Base-by-base conservation (phyloP, 2,329 filamentous ascomycete genomes). In the Trichoderma sp. region DNA sequence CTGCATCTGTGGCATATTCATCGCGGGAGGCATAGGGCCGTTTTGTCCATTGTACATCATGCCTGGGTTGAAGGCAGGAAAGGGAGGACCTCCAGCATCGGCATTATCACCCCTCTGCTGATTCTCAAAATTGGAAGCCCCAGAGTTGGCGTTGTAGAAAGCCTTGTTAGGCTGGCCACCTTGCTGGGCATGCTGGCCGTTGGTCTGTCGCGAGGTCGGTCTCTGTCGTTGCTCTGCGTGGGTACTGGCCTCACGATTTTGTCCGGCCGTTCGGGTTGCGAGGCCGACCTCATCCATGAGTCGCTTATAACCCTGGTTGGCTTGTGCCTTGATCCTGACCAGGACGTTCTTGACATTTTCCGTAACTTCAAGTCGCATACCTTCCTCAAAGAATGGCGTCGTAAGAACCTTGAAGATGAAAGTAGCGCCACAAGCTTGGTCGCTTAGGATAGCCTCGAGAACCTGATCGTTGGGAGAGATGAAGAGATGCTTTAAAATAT, bases 331-430 rank as follows among this genome's bases (percentile, higher is more conserved):
- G 80, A 98, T 91, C 75, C 92, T 91, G 40, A 95, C 82, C 40
- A 99, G 86, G 49, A 98, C 94, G 75, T 89, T 93, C 77, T 95
- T 93, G 63, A 99, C 93, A 70, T 94, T 97, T 76, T 97, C 93
- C 5, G 97, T 89, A 27, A 97, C 94, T 75, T 97, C 92, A 57
- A 87, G 84, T 59, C 96, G 91, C 77, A 97, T 94, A 64, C 85
- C 89, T 78, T 99, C 96, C 73, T 99, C 96, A 72, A 98, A 94
- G 86, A 97, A 98, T 0, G 96, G 96, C 8, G 94, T 98, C 0
- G 96, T 98, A 68, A 99, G 85, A 40, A 98, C 94, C 85, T 99
- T 99, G 88, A 98, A 99, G 76, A 99, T 98, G 73, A 99, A 83
- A 0, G 95, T 98, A 4, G 95, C 93, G 67, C 96, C 96, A 73